These are phyloP conservation scores for Penicillium coffeae DNA, from an alignment of 495 filamentous ascomycete species.

Conservation along the genomic window DNA sequence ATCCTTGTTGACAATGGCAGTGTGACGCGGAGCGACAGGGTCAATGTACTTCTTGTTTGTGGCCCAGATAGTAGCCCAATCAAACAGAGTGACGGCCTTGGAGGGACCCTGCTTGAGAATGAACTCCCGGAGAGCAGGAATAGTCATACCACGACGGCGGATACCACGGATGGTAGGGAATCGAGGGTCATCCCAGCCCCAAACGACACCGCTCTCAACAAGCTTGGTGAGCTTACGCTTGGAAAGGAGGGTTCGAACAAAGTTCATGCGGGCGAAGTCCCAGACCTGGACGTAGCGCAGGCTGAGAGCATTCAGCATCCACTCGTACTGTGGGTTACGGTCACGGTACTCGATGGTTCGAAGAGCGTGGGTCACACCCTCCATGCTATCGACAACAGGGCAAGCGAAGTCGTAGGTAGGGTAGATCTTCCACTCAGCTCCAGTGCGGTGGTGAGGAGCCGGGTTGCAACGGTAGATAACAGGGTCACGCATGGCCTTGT, in stretches of 20 bases:
- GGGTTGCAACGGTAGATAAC: conserved; percentile 89
- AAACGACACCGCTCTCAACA: conserved; percentile 79
- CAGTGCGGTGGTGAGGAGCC: conserved; percentile 83
- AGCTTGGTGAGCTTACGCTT: conserved; percentile 96
- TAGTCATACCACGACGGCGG: conserved; percentile 83
- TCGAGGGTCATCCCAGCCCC: conserved; percentile 93
- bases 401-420: conserved; percentile 94
- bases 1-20: conserved; percentile 66
- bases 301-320: conserved; percentile 84
- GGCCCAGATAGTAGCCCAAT: conserved; percentile 91
- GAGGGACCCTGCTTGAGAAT: conserved; percentile 90
- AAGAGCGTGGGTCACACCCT: conserved; percentile 92
- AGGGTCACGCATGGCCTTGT: conserved; percentile 85
- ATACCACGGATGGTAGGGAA: conserved; percentile 93
- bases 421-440: conserved; percentile 88
- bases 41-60: conserved; percentile 96
- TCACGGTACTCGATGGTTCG: conserved; percentile 97
- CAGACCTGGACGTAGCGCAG: conserved; percentile 90
- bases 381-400: conserved; percentile 83
- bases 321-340: conserved; percentile 94
- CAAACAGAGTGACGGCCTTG: conserved; percentile 82
- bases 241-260: conserved; percentile 81
- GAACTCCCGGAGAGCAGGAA: conserved; percentile 83
- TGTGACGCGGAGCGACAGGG: conserved; percentile 80
- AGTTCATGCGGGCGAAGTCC: conserved; percentile 98